phyloP scores from a whole-genome alignment of 805 yeast genomes.

The Metschnikowia noctiluminum region DNA sequence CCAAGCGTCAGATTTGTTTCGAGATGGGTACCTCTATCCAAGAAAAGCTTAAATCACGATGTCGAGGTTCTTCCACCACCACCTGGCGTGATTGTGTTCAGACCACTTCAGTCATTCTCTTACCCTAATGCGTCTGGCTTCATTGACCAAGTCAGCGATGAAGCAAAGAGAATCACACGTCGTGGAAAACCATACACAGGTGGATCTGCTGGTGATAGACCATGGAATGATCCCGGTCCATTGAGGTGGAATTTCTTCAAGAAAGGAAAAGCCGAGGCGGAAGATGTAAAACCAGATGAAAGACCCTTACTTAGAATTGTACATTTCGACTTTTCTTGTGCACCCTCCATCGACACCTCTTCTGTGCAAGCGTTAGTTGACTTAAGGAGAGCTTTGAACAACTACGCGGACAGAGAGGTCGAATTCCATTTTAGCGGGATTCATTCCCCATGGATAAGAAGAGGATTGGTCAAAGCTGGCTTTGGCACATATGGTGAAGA shows the following conservation, averaged over 20 bases:
- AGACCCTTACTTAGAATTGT: constrained; percentile 70
- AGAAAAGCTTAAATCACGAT: constrained; percentile 50
- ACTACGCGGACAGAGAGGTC: constrained; percentile 75
- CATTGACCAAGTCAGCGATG: constrained; percentile 64
- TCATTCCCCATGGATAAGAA: constrained; percentile 80
- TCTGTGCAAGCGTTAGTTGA: constrained; percentile 78
- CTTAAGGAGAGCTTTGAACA: constrained; percentile 64
- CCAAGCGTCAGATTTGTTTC: constrained; percentile 47
- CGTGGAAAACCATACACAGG: constrained; percentile 49
- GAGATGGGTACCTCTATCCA: constrained; percentile 65
- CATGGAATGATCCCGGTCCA: constrained; percentile 91
- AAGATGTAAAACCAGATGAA: constrained; percentile 31
- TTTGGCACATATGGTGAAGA: constrained; percentile 60
- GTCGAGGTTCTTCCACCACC: constrained; percentile 74
- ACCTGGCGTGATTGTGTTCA: constrained; percentile 83
- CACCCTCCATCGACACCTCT: constrained; percentile 73
- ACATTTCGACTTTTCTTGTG: constrained; percentile 79
- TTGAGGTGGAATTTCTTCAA: constrained; percentile 32
- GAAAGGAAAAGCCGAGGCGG: constrained; percentile 11
- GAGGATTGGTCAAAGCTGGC: constrained; percentile 71
- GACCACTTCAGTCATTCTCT: constrained; percentile 76
- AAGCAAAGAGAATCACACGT: constrained; percentile 57
- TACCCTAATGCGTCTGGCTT: constrained; percentile 80
- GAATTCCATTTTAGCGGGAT: constrained; percentile 90
- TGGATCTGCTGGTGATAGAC: constrained; percentile 55